Conservation (phyloP, 2,329 filamentous ascomycete genomes). For the Colletotrichum lini region DNA sequence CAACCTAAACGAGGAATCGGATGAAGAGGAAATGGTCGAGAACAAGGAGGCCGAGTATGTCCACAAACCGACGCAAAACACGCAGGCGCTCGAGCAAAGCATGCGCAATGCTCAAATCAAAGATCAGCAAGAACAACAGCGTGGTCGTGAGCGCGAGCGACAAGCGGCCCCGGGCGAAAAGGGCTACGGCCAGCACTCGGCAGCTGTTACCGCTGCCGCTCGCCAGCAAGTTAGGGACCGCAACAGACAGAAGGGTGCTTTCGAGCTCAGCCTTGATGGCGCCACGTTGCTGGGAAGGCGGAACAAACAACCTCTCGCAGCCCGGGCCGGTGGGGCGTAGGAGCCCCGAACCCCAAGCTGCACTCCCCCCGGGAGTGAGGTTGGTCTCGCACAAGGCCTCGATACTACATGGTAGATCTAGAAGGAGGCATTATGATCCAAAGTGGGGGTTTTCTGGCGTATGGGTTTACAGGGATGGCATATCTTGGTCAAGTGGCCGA, state of each 20-base stretch:
- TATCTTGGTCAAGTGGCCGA: constrained; percentile 36
- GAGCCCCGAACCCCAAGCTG: constrained; percentile 28
- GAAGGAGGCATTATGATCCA: constrained; percentile 27
- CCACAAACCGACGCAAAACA: constrained; percentile 60
- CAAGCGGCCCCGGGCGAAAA: constrained; percentile 59
- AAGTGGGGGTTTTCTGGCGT: constrained; percentile 22
- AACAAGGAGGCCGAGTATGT: constrained; percentile 65
- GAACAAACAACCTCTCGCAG: constrained; percentile 65
- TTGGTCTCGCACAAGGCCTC: not conserved
- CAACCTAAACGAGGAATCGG: constrained; percentile 78
- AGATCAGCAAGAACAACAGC: constrained; percentile 66
- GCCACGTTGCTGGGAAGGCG: constrained; percentile 87
- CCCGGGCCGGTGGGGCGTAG: constrained; percentile 54
- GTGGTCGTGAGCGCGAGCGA: constrained; percentile 66
- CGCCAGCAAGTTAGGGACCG: constrained; percentile 81
- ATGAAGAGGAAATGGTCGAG: constrained; percentile 77
- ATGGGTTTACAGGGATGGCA: constrained; percentile 36
- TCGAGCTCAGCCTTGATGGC: constrained; percentile 93
- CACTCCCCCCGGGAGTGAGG: constrained; percentile 8
- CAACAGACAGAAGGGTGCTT: constrained; percentile 81
- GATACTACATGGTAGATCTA: constrained; percentile 8
- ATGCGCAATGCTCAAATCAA: constrained; percentile 86
- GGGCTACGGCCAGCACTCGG: constrained; percentile 92
- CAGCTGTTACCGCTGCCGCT: constrained; percentile 86
- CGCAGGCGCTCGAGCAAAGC: constrained; percentile 86